A percentile compares a stretch with the other conserved stretches of the same genome.
Conservation (phyloP, 345 rosid genomes). For the Melastoma malabathricum region DNA sequence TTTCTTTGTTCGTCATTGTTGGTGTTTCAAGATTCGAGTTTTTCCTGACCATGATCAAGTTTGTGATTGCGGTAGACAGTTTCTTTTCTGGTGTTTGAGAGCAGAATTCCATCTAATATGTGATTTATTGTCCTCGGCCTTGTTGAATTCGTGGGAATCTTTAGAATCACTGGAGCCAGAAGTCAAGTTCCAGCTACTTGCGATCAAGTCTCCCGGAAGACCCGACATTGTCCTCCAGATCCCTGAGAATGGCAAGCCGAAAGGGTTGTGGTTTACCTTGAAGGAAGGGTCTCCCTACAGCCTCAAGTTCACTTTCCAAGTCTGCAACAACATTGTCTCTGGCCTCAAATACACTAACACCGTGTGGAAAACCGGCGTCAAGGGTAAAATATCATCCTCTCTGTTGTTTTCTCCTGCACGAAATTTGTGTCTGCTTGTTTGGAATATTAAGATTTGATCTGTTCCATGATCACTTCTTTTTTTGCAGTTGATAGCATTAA, state of each 20-base stretch:
- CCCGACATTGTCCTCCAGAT: slow-evolving; percentile 54
- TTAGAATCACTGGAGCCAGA: slow-evolving; percentile 73
- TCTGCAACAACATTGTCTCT: slow-evolving; percentile 79
- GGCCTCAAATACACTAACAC: slow-evolving; percentile 67
- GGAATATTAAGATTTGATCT: not conserved
- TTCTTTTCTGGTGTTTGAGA: too few species aligned
- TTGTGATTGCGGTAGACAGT: not conserved
- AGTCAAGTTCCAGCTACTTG: slow-evolving; percentile 58
- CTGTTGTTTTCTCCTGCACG: not conserved
- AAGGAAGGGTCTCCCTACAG: slow-evolving; percentile 77
- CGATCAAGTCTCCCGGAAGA: slow-evolving; percentile 56
- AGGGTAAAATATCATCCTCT: slow-evolving; percentile 22
- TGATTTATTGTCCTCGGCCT: not conserved
- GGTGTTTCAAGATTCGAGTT: too few species aligned
- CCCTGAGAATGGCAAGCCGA: slow-evolving; percentile 51
- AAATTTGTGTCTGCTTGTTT: too few species aligned
- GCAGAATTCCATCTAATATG: too few species aligned
- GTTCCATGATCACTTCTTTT: not conserved
- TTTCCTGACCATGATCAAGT: not conserved
- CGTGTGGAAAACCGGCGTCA: slow-evolving; percentile 75
- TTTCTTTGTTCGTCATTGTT: too few species aligned
- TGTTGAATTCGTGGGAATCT: not conserved
- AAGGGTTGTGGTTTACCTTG: slow-evolving; percentile 75
- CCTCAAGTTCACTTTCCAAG: slow-evolving; percentile 55
- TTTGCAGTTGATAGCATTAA: slow-evolving; percentile 63